Evolutionary conservation across 139 green algal species (phyloP), one percentile per base, ranked within the genome.

Genomic region (Chlorella sorokiniana): DNA sequence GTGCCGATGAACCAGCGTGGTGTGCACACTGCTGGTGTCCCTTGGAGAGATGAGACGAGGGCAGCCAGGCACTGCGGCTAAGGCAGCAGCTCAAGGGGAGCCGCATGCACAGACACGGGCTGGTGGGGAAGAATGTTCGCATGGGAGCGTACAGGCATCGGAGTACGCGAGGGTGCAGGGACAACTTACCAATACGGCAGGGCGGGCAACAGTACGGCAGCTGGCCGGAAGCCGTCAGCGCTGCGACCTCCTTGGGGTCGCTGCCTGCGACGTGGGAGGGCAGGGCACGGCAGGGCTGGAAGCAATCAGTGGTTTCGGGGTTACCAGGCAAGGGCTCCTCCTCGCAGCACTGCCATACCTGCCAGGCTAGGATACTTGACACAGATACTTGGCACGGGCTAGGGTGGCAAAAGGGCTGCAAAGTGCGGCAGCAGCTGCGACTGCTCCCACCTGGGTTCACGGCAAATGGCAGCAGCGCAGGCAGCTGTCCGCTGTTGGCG

Each of bases 141-240:
- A n/a, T n/a, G n/a, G n/a, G n/a, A n/a, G n/a, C n/a, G n/a, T n/a
- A n/a, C 62, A 42, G 31, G 52, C 52, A 22, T 14, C 52, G 25
- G 52, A 62, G 52, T 4, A 14, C 25, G 22, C 52, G 25, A 4
- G 8, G 52, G 22, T 33, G 45, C 20, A 6, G 64, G 5, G 2
- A 29, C 2, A 25, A 29, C 72, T 5, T 38, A 79, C 73, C 73
- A 29, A 23, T 7, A 1, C 73, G 35, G 73, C 73, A 79, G 25
- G 73, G 73, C 14, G 73, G 73, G 54, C 73, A 79, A 37, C 54
- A 54, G 73, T 79, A 79, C 35, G 73, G 73, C 73, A 42, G 73
- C 54, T 69, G 25, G 3, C 73, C 73, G 2, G 37, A 35, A 5
- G 54, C 73, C 7, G 27, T 31, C 1, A 29, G 52, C 6, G 25